Percentiles rank a stretch among this genome's conserved stretches.
These are phyloP conservation scores for Fusarium concolor DNA, from an alignment of 2,329 filamentous ascomycete species.

Conservation along the genomic window DNA sequence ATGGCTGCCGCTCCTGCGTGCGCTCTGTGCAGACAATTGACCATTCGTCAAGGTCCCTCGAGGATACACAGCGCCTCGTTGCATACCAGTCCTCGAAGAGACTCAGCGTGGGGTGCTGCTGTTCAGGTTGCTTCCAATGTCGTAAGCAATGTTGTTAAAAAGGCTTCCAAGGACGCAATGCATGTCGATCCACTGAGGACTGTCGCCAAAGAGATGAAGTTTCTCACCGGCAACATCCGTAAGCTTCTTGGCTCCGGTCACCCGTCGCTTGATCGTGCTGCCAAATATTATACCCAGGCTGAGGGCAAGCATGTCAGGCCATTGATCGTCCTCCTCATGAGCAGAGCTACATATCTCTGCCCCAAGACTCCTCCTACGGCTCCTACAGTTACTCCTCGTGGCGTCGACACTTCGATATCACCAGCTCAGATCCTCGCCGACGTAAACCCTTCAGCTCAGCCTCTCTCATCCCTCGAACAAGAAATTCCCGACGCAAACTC, in stretches of 20 bases:
- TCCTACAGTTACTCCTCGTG: constrained; percentile 56
- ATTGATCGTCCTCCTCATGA: constrained; percentile 95
- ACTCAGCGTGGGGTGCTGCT: constrained; percentile 81
- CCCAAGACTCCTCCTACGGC: constrained; percentile 63
- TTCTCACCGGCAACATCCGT: constrained; percentile 91
- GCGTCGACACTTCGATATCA: constrained; percentile 67
- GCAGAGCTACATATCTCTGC: constrained; percentile 86
- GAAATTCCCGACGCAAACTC: constrained; percentile 57
- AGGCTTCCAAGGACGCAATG: constrained; percentile 73
- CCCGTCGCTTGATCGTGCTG: constrained; percentile 91
- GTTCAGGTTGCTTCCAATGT: constrained; percentile 77
- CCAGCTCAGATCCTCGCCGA: constrained; percentile 75
- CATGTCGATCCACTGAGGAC: constrained; percentile 88
- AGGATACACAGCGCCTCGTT: constrained; percentile 51
- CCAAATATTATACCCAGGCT: constrained; percentile 97
- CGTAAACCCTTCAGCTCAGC: constrained; percentile 75
- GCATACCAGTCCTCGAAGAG: constrained; percentile 58
- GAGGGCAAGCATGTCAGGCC: constrained; percentile 98
- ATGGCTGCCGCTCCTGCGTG: constrained; percentile 44
- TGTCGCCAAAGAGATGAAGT: constrained; percentile 97
- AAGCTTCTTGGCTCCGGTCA: constrained; percentile 95
- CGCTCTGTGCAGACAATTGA: constrained; percentile 48
- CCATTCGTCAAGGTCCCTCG: constrained; percentile 50
- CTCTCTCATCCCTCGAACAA: constrained; percentile 56
- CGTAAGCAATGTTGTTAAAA: constrained; percentile 74